phyloP scores from a whole-genome alignment of 225 moss, liverwort and hornwort genomes.

The Pseudoscleropodium purum region DNA sequence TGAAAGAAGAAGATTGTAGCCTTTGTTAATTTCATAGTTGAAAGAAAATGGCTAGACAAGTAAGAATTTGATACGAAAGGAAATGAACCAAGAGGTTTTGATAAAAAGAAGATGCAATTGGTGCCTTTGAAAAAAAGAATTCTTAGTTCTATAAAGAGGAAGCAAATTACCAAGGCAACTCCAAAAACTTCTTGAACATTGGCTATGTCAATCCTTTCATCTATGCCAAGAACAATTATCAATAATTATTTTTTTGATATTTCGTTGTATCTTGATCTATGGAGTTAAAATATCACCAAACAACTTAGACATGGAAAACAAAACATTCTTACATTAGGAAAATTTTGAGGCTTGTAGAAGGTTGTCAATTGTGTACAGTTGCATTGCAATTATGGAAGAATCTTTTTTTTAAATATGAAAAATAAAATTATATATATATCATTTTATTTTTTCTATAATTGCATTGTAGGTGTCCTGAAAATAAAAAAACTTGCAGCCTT shows the following conservation, averaged over 20 bases:
- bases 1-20: neutral
- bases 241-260: too few species aligned
- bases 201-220: neutral
- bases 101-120: neutral
- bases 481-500: too few species aligned
- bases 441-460: too few species aligned
- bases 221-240: neutral
- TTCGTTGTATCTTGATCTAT: neutral
- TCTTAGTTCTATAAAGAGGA: accelerated
- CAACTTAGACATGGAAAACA: neutral
- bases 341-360: too few species aligned
- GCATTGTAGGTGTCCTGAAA: too few species aligned
- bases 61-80: neutral
- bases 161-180: accelerated
- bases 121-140: neutral
- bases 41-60: neutral
- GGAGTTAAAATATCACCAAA: neutral
- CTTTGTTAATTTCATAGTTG: neutral
- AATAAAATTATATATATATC: too few species aligned
- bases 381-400: too few species aligned
- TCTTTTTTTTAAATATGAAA: too few species aligned
- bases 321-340: neutral
- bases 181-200: accelerated
- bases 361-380: too few species aligned
- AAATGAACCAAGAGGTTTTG: neutral